Base-by-base conservation (phyloP, 2,329 filamentous ascomycete species). In the Ophiostoma sp. region DNA sequence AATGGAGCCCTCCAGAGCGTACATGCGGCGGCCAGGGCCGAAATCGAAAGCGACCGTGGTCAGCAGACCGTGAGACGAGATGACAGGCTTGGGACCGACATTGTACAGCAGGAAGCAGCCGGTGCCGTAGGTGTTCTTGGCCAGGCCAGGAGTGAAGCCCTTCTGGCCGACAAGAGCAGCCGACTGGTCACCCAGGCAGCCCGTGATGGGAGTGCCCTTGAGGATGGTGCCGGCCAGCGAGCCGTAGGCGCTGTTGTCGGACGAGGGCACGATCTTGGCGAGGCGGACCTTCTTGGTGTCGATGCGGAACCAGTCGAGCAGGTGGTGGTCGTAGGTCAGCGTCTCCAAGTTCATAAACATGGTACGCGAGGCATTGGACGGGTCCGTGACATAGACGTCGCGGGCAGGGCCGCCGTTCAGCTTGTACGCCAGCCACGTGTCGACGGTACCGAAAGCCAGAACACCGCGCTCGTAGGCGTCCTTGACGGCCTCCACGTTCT, bases 331-430 rank as follows among this genome's bases (percentile, higher is more conserved):
- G 82, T 97, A 97, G 78, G 94, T 82, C 74, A 94, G 86, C 15
- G 91, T 94, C 77, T 90, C 87, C 72, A 97, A 85, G 82, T 97
- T 94, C 91, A 97, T 95, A 82, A 97, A 96, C 94, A 97, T 97
- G 74, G 94, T 97, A 79, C 94, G 87, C 66, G 92, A 95, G 25
- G 94, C 94, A 80, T 97, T 97, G 74, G 93, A 93, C 59, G 92
- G 90, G 80, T 97, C 94, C 0, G 94, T 96, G 73, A 97, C 93
- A 79, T 93, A 90, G 55, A 94, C 83, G 69, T 85, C 83, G 71
- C 87, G 89, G 74, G 89, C 86, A 36, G 84, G 85, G 69, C 92
- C 91, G 73, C 93, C 93, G 78, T 97, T 94, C 66, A 97, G 87
- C 78, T 91, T 90, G 84, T 93, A 97, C 70, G 97, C 87, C 73